These are phyloP conservation scores for Hortiboletus campestris DNA, from an alignment of 768 basidiomycete species.

Conservation along the genomic window DNA sequence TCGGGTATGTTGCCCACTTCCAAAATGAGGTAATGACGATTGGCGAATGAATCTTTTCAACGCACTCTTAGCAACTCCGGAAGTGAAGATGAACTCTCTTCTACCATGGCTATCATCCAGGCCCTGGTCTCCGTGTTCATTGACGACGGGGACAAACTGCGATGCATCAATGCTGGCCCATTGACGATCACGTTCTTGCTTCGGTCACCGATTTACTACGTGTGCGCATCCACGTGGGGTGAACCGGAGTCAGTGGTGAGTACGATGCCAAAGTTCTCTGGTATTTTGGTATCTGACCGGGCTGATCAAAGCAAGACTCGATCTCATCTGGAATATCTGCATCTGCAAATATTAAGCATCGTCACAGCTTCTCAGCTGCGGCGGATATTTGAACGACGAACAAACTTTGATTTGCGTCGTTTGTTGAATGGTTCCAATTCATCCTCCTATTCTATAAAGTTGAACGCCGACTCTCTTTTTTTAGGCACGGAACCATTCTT, in stretches of 20 bases:
- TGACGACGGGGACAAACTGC: slow-evolving; percentile 83
- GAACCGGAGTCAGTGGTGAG: slow-evolving; percentile 96
- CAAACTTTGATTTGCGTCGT: slow-evolving; percentile 86
- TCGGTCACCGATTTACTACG: slow-evolving; percentile 87
- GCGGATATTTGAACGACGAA: slow-evolving; percentile 82
- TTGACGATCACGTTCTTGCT: slow-evolving; percentile 84
- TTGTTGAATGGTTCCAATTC: slow-evolving; percentile 55
- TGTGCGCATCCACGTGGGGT: slow-evolving; percentile 87
- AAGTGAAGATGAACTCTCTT: slow-evolving; percentile 62
- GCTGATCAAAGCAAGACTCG: slow-evolving; percentile 76
- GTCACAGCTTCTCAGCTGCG: slow-evolving; percentile 83
- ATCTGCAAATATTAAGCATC: slow-evolving; percentile 89
- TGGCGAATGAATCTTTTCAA: neutral
- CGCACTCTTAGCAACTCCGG: slow-evolving; percentile 43
- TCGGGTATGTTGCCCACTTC: slow-evolving; percentile 51
- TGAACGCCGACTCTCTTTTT: neutral
- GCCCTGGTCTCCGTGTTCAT: slow-evolving; percentile 95
- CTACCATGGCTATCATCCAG: slow-evolving; percentile 89
- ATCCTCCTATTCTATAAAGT: neutral
- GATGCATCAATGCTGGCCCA: slow-evolving; percentile 81
- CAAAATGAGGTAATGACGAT: neutral
- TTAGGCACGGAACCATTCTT: slow-evolving; percentile 85
- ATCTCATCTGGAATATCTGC: slow-evolving; percentile 91
- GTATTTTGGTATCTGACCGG: slow-evolving; percentile 24
- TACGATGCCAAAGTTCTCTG: slow-evolving; percentile 8